Base-by-base conservation (phyloP, 164 flowering plant genomes). In the Liriodendron chinense region DNA sequence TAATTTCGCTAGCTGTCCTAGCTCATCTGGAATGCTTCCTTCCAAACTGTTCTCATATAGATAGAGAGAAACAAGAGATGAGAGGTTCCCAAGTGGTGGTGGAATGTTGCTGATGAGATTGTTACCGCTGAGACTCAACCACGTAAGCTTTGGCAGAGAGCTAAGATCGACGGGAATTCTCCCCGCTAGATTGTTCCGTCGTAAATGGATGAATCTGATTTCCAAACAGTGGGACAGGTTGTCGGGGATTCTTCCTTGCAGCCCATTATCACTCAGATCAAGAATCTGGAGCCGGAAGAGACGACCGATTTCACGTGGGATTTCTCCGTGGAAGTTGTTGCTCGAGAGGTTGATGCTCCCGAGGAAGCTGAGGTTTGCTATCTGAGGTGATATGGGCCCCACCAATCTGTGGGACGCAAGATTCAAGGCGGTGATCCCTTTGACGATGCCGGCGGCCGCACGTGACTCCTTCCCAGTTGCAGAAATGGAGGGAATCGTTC, bases 331-430 rank as follows among this genome's bases (percentile, higher is more conserved):
- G 2, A 87, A 71, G 12, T 56, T 63, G 75, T 87, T 87, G 48
- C 77, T 59, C 49, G 79, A 80, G 5, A 88, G 80, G 7, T 83
- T 65, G 62, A 88, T 80, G 26, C 76, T 74, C 18, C 21, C 14
- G 2, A 88, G 88, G 71, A 79, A 85, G 18, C 86, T 77, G 56
- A 88, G 84, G 28, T 88, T 88, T 13, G 82, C 86, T 18, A 86
- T 73, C 14, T 74, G 74, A 1, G 91, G 87, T 67, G 75, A 76
- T 9, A 88, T 69, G 21, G 83, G 0, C 3, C 88, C 88, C 0
- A 24, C 14, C 6, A 87, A 49, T 2, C 74, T 28, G 0, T 61
- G 73, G 34, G 78, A 76, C 0, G 74, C 48, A 0, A 87, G 82
- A 61, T 81, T 53, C 16, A 84, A 75, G 8, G 21, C 80, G 7